Percentiles rank a stretch among this genome's conserved stretches.
Evolutionary conservation across 164 flowering plant genomes (phyloP).

Genomic region (Nymphaea thermarum): DNA sequence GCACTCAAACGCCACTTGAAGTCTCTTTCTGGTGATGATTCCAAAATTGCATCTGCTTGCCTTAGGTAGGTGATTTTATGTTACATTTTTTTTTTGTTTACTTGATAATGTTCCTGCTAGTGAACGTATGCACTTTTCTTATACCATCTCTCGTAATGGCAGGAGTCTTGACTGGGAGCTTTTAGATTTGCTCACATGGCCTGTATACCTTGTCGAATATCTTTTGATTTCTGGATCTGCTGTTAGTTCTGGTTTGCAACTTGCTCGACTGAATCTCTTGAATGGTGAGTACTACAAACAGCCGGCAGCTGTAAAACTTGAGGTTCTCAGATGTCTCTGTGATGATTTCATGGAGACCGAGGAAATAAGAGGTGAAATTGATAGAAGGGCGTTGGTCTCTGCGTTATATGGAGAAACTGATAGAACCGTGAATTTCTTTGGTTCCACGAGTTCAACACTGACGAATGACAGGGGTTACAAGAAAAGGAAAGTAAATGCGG

Average conservation of each 20-base stretch:
- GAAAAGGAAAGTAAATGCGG: slow-evolving; percentile 30
- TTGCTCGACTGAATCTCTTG: slow-evolving; percentile 35
- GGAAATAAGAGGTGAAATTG: slow-evolving; percentile 59
- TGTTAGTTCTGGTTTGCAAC: slow-evolving; percentile 35
- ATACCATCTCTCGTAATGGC: slow-evolving; percentile 9
- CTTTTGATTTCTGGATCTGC: slow-evolving; percentile 41
- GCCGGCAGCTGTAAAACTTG: slow-evolving; percentile 46
- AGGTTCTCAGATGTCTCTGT: slow-evolving; percentile 66
- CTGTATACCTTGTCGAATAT: slow-evolving; percentile 69
- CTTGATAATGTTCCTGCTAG: neutral
- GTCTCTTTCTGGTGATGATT: slow-evolving; percentile 58
- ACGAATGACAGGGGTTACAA: slow-evolving; percentile 18
- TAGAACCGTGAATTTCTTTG: slow-evolving; percentile 6
- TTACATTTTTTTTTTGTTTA: neutral
- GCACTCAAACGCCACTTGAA: slow-evolving; percentile 69
- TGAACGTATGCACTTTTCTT: neutral
- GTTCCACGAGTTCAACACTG: neutral
- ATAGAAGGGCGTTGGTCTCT: slow-evolving; percentile 36
- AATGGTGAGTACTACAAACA: slow-evolving; percentile 54
- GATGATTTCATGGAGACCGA: slow-evolving; percentile 77
- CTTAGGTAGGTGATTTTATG: slow-evolving; percentile 43
- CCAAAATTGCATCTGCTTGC: slow-evolving; percentile 54
- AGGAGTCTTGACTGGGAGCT: slow-evolving; percentile 88
- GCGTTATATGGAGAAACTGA: slow-evolving; percentile 38
- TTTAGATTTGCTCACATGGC: slow-evolving; percentile 82